Evolutionary conservation across 768 basidiomycete genomes (phyloP), one percentile per base, ranked within the genome.

Genomic region (Auriscalpium microsporum): DNA sequence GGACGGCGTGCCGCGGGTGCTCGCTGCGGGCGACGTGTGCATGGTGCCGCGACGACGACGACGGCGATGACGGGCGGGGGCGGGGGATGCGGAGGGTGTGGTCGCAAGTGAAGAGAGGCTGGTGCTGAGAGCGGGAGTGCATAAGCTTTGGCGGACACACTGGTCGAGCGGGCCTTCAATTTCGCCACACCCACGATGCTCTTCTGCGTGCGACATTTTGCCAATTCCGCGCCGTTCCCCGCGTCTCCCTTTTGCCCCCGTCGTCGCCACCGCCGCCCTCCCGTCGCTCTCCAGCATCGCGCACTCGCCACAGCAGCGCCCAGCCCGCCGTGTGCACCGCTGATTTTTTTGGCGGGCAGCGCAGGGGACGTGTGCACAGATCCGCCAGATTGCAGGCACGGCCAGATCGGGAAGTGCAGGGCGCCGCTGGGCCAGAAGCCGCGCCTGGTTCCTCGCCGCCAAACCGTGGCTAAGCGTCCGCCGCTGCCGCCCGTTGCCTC

Each of bases 141-240:
- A 28, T 28, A 54, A 47, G 52, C 57, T 53, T 54, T 50, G 53
- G 60, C 53, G 55, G 56, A 50, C 53, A 58, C 49, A 61, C 54
- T 55, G 56, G 51, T 52, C 50, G 45, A 54, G 60, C 60, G 60
- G 60, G 60, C 60, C 55, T 61, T 61, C 51, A 61, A 61, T 52
- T 59, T 56, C 58, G 60, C 60, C 60, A 60, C 59, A 61, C 60
- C 55, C 60, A 59, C 58, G 54, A 56, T 60, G 58, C 46, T 47
- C 58, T 58, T 54, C 56, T 13, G n/a, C 59, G 59, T 60, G 59
- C 53, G 59, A 60, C 23, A 17, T 46, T 34, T 58, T 50, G 57
- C 57, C 54, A 54, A 50, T 60, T 60, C 53, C 54, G 57, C 53
- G 50, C 36, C 57, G 49, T 48, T 34, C 38, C 52, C 53, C 57